Conservation (phyloP, 192 early-diverging fungal species). For the Backusella mclennaniae region DNA sequence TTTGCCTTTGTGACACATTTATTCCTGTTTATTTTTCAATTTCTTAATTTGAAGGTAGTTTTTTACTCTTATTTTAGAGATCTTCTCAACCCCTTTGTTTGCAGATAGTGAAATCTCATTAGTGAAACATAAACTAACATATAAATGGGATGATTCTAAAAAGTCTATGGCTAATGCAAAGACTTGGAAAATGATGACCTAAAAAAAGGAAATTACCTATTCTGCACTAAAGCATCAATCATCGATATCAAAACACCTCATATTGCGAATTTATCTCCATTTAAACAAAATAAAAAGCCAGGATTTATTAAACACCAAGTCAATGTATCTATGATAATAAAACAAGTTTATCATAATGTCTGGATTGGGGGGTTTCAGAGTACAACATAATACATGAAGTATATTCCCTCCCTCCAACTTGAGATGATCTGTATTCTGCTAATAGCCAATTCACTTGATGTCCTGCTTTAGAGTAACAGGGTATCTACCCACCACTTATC, state of each 20-base stretch:
- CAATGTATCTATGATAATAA: background rate
- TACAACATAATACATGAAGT: background rate
- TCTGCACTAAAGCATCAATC: background rate
- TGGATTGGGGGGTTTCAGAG: background rate
- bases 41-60: background rate
- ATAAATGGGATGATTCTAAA: background rate
- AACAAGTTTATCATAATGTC: background rate
- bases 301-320: background rate
- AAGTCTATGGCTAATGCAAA: background rate
- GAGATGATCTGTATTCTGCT: background rate
- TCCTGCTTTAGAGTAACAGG: background rate
- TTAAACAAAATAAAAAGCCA: background rate
- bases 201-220: background rate
- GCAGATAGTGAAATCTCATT: background rate
- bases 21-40: background rate
- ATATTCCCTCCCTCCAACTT: background rate
- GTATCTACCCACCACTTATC: background rate
- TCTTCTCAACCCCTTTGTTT: background rate
- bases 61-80: background rate
- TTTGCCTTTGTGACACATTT: background rate
- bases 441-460: background rate
- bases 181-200: constrained; percentile 14
- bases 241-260: background rate
- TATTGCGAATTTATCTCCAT: background rate
- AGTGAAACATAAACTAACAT: background rate